These are phyloP conservation scores for Neonectria punicea DNA, from an alignment of 2,329 filamentous ascomycete genomes.

Conservation along the genomic window DNA sequence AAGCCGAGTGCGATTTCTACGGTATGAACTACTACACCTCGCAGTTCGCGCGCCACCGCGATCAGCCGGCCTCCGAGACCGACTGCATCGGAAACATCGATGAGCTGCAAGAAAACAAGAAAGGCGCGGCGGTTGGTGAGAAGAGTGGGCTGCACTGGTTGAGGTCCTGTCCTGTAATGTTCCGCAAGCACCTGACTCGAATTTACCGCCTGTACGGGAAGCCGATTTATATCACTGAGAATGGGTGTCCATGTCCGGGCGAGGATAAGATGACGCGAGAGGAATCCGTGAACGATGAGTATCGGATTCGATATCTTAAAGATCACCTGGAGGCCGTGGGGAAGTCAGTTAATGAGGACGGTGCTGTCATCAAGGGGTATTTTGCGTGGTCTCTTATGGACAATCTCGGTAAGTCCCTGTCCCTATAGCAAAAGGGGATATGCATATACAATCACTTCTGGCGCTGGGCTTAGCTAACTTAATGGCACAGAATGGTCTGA, in stretches of 20 bases:
- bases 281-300: conserved; percentile 50
- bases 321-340: conserved; percentile 52
- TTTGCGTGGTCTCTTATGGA: conserved; percentile 36
- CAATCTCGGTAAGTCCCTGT: conserved; percentile 21
- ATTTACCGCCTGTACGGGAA: conserved; percentile 29
- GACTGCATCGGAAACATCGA: conserved; percentile 30
- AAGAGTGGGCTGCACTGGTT: conserved; percentile 29
- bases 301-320: conserved; percentile 50
- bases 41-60: conserved; percentile 21
- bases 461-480: background rate
- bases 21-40: conserved; percentile 37
- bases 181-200: conserved; percentile 27
- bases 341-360: conserved; percentile 24
- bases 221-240: conserved; percentile 31
- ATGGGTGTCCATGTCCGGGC: conserved; percentile 27
- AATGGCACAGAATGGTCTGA: conserved; percentile 25
- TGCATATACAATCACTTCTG: background rate
- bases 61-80: background rate
- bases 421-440: background rate
- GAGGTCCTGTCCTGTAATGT: conserved; percentile 24
- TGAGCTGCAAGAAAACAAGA: conserved; percentile 25
- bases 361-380: conserved; percentile 19
- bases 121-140: background rate
- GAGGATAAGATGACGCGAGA: conserved; percentile 36
- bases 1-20: conserved; percentile 37